Base-by-base conservation (phyloP, 208 protist species). In the Eutreptiella sp. region DNA sequence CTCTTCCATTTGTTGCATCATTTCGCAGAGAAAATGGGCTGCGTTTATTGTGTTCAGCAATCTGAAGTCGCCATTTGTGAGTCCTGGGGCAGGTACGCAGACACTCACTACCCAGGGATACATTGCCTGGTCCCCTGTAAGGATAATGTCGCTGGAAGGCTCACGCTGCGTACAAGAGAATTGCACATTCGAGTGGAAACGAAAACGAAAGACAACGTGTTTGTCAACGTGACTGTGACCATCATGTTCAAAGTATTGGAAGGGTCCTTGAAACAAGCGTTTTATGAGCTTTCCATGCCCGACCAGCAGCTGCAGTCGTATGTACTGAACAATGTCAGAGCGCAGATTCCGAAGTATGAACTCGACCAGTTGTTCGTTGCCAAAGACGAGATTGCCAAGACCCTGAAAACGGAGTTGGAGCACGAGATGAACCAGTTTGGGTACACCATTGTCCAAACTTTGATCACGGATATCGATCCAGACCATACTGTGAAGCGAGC, bases 141-240 rank as follows among this genome's bases (percentile, higher is more conserved):
- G 42, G 67, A 66, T 4, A 21, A 4, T 5, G 35, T 71, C n/a
- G 79, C 74, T 14, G 26, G 3, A 1, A 35, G 23, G 16, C 31
- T 88, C 34, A 71, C 79, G 0, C 24, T 85, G 14, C 70, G 78
- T 35, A 68, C 84, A 38, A 47, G 59, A 27, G 73, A 84, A 61
- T 47, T 74, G 41, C 29, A 66, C 3, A 38, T 76, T 33, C 60
- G 31, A 1, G 38, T 84, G 5, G 54, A 82, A 26, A 83, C 80
- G 9, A 89, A 89, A 48, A 87, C 80, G n/a, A 85, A 85, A 47
- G 83, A 87, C 70, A 89, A 87, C 63, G 83, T 86, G n/a, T 85
- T 85, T 45, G 78, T 89, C 24, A 65, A 2, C 11, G n/a, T 85
- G 4, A 36, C 38, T 19, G 72, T 84, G 21, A 70, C 70, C n/a